Evolutionary conservation across 306 rosid genomes (phyloP).

Genomic region (Malus domestica): DNA sequence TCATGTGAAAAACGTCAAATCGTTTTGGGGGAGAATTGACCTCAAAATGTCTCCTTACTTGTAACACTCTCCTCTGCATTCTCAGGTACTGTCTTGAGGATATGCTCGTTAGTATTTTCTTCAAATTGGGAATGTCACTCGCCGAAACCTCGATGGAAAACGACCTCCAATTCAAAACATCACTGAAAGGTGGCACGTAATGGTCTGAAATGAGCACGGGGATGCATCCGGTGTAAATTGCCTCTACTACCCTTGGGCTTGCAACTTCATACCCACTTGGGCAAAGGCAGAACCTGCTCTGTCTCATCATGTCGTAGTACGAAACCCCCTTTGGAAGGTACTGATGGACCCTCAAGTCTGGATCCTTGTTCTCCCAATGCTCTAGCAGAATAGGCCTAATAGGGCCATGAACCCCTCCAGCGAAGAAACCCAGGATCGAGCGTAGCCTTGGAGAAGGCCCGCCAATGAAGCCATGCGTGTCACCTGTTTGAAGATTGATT

Average conservation of each 20-base stretch:
- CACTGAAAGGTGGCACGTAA: constrained; percentile 75
- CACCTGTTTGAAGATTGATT: constrained; percentile 62
- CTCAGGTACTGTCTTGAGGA: constrained; percentile 49
- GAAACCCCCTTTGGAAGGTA: constrained; percentile 69
- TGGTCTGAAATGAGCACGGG: constrained; percentile 81
- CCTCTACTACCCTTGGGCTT: constrained; percentile 83
- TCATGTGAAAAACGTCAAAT: constrained; percentile 83
- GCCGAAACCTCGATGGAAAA: constrained; percentile 65
- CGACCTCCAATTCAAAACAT: constrained; percentile 70
- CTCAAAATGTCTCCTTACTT: constrained; percentile 70
- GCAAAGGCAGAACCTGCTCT: constrained; percentile 76
- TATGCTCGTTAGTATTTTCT: constrained; percentile 45
- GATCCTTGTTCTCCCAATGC: constrained; percentile 76
- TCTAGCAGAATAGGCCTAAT: constrained; percentile 58
- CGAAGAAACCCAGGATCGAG: constrained; percentile 58
- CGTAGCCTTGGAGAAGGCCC: constrained; percentile 71
- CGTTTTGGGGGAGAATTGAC: constrained; percentile 62
- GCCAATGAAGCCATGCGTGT: constrained; percentile 38
- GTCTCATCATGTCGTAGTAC: constrained; percentile 63
- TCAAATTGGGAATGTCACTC: constrained; percentile 63
- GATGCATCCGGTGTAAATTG: constrained; percentile 82
- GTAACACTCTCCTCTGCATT: constrained; percentile 64
- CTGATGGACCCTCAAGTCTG: constrained; percentile 49
- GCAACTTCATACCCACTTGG: constrained; percentile 95
- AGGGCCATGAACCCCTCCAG: constrained; percentile 84